Base-by-base conservation (phyloP, 2,329 filamentous ascomycete genomes). In the Neocucurbitaria cava region DNA sequence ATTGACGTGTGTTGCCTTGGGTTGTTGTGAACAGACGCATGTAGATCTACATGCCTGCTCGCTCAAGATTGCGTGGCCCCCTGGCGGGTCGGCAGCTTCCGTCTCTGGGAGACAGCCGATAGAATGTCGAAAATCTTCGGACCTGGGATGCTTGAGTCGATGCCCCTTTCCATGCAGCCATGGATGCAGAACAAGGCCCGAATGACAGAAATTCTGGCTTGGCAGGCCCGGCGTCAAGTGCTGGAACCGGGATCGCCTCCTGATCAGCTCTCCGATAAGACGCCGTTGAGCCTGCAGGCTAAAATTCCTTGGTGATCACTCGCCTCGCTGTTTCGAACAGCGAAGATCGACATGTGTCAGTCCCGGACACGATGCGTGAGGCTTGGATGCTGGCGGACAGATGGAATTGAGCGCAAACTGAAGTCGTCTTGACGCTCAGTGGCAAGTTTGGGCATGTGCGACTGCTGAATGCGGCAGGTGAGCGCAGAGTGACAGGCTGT, bases 41-140 rank as follows among this genome's bases (percentile, higher is more conserved):
- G 48, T 40, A 45, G 59, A 67, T 66, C 66, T 59, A 58, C 63
- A 38, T 36, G 46, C 17, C 42, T 56, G 58, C 54, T 58, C 48
- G 53, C 58, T 59, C 38, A 51, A 62, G 64, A 62, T 63, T 65
- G 62, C 65, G 61, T 61, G 62, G 60, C 58, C 58, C 58, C 36
- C 54, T 57, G 54, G 54, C 58, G 62, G 62, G 39, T 65, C 62
- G 64, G 64, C 46, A 67, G 61, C 56, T 61, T 59, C 64, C 63
- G 63, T 50, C 33, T 59, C 56, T 59, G 65, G 56, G 54, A 61
- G 54, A 46, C 56, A 60, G 54, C 65, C 65, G 65, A 64, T 57
- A 56, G 52, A 46, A 45, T 45, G 49, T 47, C n/a, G 47, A 41
- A 49, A 61, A 40, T 31, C 24, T 24, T 35, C 39, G 21, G 38